Evolutionary conservation across 257 asterid species (phyloP).

Genomic region (Craterostigma plantagineum): DNA sequence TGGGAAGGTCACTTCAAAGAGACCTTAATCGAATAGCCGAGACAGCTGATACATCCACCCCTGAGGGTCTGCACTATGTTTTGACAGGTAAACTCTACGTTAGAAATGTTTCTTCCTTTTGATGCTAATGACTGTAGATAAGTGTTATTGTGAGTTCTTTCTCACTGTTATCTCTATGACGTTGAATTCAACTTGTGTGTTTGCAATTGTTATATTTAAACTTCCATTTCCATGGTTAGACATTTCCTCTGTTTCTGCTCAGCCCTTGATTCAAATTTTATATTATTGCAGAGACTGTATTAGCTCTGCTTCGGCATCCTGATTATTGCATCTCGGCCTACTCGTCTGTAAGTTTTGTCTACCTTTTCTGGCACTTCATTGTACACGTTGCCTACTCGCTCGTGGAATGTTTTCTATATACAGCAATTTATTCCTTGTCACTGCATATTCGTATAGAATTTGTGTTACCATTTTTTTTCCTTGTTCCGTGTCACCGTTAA

Average conservation of each 20-base stretch:
- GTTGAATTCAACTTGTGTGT: too few species aligned
- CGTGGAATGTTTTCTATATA: too few species aligned
- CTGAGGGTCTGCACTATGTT: constrained; percentile 80
- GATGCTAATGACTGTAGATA: too few species aligned
- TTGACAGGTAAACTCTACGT: constrained; percentile 58
- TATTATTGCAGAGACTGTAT: constrained; percentile 69
- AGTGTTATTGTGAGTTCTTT: too few species aligned
- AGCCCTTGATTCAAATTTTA: background rate
- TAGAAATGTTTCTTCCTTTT: background rate
- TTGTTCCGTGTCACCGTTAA: constrained; percentile 2
- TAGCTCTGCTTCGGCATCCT: constrained; percentile 94
- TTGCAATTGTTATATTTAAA: too few species aligned
- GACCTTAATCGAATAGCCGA: constrained; percentile 88
- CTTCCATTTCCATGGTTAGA: background rate
- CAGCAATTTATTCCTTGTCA: too few species aligned
- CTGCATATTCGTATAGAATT: too few species aligned
- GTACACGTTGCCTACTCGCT: too few species aligned
- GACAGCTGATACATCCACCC: constrained; percentile 79
- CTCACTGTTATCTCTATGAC: too few species aligned
- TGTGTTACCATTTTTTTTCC: too few species aligned
- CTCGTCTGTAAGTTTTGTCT: constrained; percentile 53
- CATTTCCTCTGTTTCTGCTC: background rate
- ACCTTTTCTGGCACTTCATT: too few species aligned
- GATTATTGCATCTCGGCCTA: constrained; percentile 87
- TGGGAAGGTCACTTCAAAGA: constrained; percentile 75